phyloP scores from a whole-genome alignment of 306 rosid genomes.

The Clitoria ternatea region DNA sequence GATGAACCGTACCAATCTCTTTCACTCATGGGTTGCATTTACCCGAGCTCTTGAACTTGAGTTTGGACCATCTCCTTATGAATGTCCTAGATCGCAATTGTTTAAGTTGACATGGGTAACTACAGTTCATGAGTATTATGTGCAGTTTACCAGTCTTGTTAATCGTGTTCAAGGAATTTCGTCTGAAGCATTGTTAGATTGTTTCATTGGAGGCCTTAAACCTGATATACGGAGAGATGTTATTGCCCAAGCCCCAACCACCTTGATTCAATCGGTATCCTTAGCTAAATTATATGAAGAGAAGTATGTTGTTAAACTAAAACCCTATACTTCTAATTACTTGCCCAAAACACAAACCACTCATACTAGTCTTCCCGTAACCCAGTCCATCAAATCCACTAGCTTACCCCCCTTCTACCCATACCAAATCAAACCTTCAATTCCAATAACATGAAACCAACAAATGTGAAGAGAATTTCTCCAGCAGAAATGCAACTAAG shows the following conservation, averaged over 20 bases:
- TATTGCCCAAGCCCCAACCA: background rate
- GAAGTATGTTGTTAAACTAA: no score
- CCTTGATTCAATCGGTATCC: background rate
- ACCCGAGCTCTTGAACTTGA: no score
- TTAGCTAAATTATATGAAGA: background rate
- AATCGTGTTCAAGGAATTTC: background rate
- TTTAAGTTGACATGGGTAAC: no score
- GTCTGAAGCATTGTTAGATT: background rate
- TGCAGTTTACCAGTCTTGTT: background rate
- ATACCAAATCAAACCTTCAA: background rate
- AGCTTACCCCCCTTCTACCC: background rate
- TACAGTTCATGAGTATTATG: background rate
- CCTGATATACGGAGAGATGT: background rate
- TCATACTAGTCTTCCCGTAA: no score
- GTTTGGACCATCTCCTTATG: no score
- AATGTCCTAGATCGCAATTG: no score
- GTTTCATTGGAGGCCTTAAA: background rate
- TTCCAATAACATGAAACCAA: background rate
- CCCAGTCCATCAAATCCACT: no score
- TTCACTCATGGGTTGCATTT: no score
- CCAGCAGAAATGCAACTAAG: no score
- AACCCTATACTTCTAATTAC: no score
- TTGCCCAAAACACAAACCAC: no score
- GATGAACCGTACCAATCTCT: no score
- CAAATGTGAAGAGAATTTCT: accelerated